phyloP scores from a whole-genome alignment of 805 yeast species.

The Saccharomycopsis sp. region DNA sequence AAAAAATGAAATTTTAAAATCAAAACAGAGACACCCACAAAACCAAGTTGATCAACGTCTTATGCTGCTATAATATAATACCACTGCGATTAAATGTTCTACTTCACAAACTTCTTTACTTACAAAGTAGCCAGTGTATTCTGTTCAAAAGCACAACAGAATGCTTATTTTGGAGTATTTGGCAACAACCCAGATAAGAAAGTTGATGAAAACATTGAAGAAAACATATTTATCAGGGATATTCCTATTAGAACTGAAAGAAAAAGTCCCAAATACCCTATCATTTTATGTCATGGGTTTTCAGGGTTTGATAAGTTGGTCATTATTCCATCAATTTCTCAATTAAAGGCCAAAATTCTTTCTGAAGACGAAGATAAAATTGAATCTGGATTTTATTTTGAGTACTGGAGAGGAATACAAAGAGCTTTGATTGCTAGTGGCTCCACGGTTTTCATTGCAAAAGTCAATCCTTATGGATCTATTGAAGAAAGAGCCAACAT shows the following conservation, averaged over 20 bases:
- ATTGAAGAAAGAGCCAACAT: slow-evolving; percentile 57
- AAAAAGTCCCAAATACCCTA: slow-evolving; percentile 58
- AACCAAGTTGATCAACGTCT: no score
- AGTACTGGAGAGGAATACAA: slow-evolving; percentile 78
- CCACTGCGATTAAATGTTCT: no score
- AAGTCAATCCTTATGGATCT: slow-evolving; percentile 75
- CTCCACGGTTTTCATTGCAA: slow-evolving; percentile 56
- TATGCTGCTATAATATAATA: no score
- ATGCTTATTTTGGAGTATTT: no score
- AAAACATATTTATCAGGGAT: neutral
- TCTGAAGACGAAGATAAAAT: slow-evolving; percentile 16
- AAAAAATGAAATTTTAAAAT: no score
- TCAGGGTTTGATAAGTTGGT: slow-evolving; percentile 63
- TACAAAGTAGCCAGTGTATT: neutral
- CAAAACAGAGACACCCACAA: no score
- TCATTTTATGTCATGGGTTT: slow-evolving; percentile 79
- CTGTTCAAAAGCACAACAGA: no score
- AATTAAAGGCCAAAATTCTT: slow-evolving; percentile 22
- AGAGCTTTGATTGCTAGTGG: slow-evolving; percentile 52
- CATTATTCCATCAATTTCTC: slow-evolving; percentile 32
- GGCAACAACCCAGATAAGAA: no score
- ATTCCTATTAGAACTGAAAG: neutral
- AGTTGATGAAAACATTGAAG: no score
- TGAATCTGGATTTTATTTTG: slow-evolving; percentile 35
- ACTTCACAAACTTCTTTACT: no score